Evolutionary conservation across 805 yeast species (phyloP), one percentile per base, ranked within the genome.

Genomic region (Saccharomyces jurei): DNA sequence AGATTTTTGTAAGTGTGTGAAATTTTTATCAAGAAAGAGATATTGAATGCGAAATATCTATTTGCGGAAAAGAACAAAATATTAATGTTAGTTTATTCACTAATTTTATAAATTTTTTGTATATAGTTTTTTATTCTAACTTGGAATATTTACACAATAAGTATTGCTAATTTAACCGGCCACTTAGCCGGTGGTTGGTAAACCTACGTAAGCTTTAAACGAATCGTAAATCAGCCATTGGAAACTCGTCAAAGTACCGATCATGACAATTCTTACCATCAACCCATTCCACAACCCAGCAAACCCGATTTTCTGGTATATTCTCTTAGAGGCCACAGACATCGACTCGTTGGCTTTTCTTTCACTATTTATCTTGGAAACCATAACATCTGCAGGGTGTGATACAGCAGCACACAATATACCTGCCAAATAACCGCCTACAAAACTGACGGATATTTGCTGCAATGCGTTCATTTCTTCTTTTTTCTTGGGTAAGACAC

Each of bases 371-470:
- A 94, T 82, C 79, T 90, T 88, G 50, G 96, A 87, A 27, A 92
- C 98, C 96, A 94, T 85, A 32, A 92, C 97, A 72, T 92, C 99
- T n/a, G 98, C 98, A 22, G 99, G 99, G 71, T 94, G 97, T 28
- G 97, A 91, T 17, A 91, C 94, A 52, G 87, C 75, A 6, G 99
- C 98, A 77, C 97, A 92, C 76, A 91, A 82, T 54, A 94, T 84
- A 84, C 98, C 99, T 10, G 98, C 99, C 68, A 92, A 81, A 75
- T 92, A 92, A 70, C 99, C 98, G 71, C 96, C 97, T 50, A 84
- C 76, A 76, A 92, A 94, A 26, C 96, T 89, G 46, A 94, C 96
- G 51, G 97, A 96, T 25, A 97, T 92, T 74, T 94, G 97, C 66
- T 86, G 85, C 47, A 84, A 61, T 47, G 83, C 71, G 11, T 88